A percentile compares a stretch with the other conserved stretches of the same genome.
Evolutionary conservation across 2,329 filamentous ascomycete genomes (phyloP).

Genomic region (Sordariomycetes sp.): DNA sequence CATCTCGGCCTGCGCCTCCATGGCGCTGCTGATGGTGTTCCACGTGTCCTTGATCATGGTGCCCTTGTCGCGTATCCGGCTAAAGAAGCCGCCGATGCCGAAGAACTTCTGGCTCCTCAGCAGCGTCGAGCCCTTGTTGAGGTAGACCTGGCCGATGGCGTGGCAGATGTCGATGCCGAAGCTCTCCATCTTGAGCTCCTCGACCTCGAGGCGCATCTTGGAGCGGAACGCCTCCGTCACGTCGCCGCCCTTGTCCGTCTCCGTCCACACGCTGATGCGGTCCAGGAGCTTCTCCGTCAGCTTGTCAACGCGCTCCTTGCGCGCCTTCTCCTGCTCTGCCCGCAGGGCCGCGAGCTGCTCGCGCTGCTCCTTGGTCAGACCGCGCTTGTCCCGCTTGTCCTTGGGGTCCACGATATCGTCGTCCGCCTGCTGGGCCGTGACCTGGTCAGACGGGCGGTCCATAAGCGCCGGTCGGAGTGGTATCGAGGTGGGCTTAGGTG

Average conservation of each 20-base stretch:
- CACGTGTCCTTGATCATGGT: conserved; percentile 96
- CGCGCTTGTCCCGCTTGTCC: conserved; percentile 38
- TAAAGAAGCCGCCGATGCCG: conserved; percentile 91
- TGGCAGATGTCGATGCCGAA: conserved; percentile 95
- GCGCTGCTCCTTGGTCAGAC: conserved; percentile 80
- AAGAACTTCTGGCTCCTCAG: conserved; percentile 96
- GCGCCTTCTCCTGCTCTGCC: conserved; percentile 68
- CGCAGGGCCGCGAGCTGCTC: conserved; percentile 87
- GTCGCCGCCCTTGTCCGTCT: conserved; percentile 81
- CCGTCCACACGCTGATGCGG: conserved; percentile 88
- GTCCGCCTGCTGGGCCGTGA: conserved; percentile 55
- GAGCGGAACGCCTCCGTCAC: conserved; percentile 85
- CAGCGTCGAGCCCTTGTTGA: conserved; percentile 76
- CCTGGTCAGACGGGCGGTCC: conserved; percentile 68
- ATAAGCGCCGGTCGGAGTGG: conserved; percentile 78
- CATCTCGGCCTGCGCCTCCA: conserved; percentile 96
- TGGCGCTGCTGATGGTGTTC: conserved; percentile 92
- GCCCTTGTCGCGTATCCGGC: conserved; percentile 89
- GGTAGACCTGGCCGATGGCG: conserved; percentile 84
- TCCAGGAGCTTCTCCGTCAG: conserved; percentile 79
- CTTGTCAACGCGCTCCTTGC: conserved; percentile 81
- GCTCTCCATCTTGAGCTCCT: conserved; percentile 98
- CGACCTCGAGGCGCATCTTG: conserved; percentile 88
- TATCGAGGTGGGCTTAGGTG: conserved; percentile 39
- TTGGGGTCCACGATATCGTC: conserved; percentile 37